Evolutionary conservation across 2,329 filamentous ascomycete species (phyloP), one percentile per base, ranked within the genome.

Genomic region (Sclerotinia sclerotiorum): DNA sequence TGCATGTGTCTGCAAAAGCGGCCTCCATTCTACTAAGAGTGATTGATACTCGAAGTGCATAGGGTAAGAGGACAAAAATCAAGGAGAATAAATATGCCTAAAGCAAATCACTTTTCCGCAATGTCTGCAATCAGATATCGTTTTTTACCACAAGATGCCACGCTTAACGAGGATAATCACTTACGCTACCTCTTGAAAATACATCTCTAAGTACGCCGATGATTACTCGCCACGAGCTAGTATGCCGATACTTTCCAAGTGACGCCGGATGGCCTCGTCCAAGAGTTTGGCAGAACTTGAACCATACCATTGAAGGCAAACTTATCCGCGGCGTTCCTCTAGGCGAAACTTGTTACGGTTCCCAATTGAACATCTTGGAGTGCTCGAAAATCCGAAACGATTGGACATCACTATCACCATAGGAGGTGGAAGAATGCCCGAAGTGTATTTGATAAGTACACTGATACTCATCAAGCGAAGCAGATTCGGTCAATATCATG

Each of bases 401-500:
- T 8, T 42, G n/a, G 27, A 46, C 11, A 5, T 58, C 29, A 19
- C 51, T 29, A 54, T 19, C 51, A 7, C 27, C 27, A 11, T 54
- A 19, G 27, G 32, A 17, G 10, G 15, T 54, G 0, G 6, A 7
- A 21, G 2, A 5, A 3, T 54, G 15, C 1, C 17, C 15, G 17
- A 32, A 21, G 3, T 32, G 29, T 35, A 21, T 8, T 2, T 17
- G 5, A 29, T 32, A 8, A 21, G 24, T 29, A 2, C n/a, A 29
- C 27, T 2, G 21, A 54, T 29, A 24, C 51, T 29, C 15, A 54
- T 19, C 27, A 29, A 54, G 78, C 48, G 74, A 76, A 42, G 69
- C 73, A 27, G 77, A 78, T 1, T 79, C 79, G 0, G 79, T 79
- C 0, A 80, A 78, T 35, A 54, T 81, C 46, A 80, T 81, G 78